Conservation (phyloP, 768 basidiomycete species). For the Pleurotus ostreatus region DNA sequence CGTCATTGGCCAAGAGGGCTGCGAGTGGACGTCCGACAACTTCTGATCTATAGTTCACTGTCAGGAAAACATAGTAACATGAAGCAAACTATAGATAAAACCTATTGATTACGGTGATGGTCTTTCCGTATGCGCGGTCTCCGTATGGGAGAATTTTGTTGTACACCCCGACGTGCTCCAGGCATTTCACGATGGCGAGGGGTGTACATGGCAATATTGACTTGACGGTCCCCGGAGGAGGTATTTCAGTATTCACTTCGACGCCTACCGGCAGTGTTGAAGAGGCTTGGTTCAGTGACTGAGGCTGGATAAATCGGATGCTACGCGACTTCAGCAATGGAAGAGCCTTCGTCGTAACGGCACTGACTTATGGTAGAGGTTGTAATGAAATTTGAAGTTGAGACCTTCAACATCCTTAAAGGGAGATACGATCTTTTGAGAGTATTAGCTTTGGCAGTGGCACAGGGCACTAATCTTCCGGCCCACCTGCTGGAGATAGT, state of each 20-base stretch:
- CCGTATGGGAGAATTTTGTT: constrained; percentile 91
- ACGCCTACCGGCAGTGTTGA: constrained; percentile 31
- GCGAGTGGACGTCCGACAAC: constrained; percentile 97
- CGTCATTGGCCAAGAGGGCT: constrained; percentile 93
- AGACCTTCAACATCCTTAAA: constrained; percentile 98
- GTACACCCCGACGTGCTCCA: constrained; percentile 91
- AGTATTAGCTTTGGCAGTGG: constrained; percentile 1
- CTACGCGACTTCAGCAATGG: constrained; percentile 34
- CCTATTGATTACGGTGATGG: constrained; percentile 93
- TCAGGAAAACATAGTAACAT: constrained; percentile 5
- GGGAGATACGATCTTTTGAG: constrained; percentile 78
- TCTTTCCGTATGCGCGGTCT: constrained; percentile 91
- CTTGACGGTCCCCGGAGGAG: constrained; percentile 86
- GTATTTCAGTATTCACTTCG: constrained; percentile 47
- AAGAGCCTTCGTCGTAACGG: neutral
- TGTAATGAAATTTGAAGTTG: constrained; percentile 93
- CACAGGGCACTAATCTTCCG: neutral
- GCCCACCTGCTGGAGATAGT: constrained; percentile 89
- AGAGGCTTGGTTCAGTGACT: constrained; percentile 49
- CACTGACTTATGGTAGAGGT: constrained; percentile 88
- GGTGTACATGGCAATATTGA: constrained; percentile 98
- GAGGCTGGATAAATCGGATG: constrained; percentile 87
- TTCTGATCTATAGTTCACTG: constrained; percentile 63
- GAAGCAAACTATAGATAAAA: constrained; percentile 21
- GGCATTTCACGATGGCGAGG: constrained; percentile 91